Evolutionary conservation across 1,139 yeast species (phyloP).

Genomic region (Debaryomyces sp.): DNA sequence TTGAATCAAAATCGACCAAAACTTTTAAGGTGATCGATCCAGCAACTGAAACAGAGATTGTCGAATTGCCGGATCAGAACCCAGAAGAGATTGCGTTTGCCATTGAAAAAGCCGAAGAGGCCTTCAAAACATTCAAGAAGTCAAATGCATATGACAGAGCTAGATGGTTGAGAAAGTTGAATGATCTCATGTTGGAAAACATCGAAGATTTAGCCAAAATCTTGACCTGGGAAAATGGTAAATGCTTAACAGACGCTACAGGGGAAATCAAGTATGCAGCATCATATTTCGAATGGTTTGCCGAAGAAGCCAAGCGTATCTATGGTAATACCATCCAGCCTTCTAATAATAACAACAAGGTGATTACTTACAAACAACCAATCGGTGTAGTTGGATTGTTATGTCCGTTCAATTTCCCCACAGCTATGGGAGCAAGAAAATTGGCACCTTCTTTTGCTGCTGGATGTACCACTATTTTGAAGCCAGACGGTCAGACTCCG

Average conservation of each 20-base stretch:
- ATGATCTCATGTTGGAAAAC: slow-evolving; percentile 43
- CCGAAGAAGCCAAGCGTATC: slow-evolving; percentile 45
- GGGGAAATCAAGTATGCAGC: slow-evolving; percentile 50
- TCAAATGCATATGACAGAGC: slow-evolving; percentile 70
- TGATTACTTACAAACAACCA: slow-evolving; percentile 47
- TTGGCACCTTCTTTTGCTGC: slow-evolving; percentile 54
- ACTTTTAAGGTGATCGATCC: slow-evolving; percentile 76
- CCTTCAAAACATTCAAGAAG: slow-evolving; percentile 61
- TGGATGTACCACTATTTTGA: slow-evolving; percentile 50
- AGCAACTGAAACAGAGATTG: slow-evolving; percentile 63
- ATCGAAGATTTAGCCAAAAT: slow-evolving; percentile 45
- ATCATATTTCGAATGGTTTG: slow-evolving; percentile 48
- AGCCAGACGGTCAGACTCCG: slow-evolving; percentile 51
- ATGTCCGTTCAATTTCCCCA: slow-evolving; percentile 53
- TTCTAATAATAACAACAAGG: slow-evolving; percentile 38
- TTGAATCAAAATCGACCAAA: slow-evolving; percentile 48
- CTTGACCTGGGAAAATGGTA: slow-evolving; percentile 49
- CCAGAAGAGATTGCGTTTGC: slow-evolving; percentile 60
- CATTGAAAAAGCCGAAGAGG: slow-evolving; percentile 59
- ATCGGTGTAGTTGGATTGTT: slow-evolving; percentile 52
- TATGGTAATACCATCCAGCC: slow-evolving; percentile 49
- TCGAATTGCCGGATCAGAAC: slow-evolving; percentile 59
- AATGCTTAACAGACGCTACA: slow-evolving; percentile 40
- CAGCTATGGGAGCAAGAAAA: slow-evolving; percentile 52
- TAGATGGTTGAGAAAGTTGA: slow-evolving; percentile 61